These are phyloP conservation scores for Curvularia spicifera DNA, from an alignment of 2,329 filamentous ascomycete species.

Conservation along the genomic window DNA sequence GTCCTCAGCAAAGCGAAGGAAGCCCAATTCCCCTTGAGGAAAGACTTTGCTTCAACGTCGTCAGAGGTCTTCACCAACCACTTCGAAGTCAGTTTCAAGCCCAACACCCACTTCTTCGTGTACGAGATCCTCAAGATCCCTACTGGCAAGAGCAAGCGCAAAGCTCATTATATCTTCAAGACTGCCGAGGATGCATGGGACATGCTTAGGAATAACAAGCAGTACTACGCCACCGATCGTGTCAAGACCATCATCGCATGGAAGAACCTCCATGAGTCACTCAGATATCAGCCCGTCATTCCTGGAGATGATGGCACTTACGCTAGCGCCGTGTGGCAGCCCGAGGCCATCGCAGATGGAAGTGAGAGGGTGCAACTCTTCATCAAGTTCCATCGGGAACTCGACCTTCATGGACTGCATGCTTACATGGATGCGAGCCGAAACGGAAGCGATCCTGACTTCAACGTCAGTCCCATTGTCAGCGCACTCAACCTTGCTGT, in stretches of 20 bases:
- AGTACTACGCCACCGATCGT: constrained; percentile 11
- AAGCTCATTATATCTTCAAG: background rate
- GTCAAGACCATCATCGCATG: constrained; percentile 15
- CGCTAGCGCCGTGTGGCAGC: background rate
- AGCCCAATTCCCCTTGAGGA: background rate
- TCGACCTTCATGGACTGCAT: background rate
- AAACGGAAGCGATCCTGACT: background rate
- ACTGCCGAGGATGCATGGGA: background rate
- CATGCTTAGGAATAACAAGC: constrained; percentile 6
- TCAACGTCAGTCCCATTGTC: background rate
- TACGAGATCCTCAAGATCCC: constrained; percentile 5
- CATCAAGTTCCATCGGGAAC: background rate
- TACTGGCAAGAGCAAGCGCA: background rate
- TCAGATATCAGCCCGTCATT: background rate
- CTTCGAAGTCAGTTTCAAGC: constrained; percentile 12
- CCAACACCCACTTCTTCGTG: constrained; percentile 1
- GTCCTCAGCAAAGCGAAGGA: background rate
- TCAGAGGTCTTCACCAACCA: constrained; percentile 18
- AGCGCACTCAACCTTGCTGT: constrained; percentile 12
- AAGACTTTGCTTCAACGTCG: background rate
- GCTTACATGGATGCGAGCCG: background rate
- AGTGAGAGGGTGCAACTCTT: background rate
- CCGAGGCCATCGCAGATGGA: background rate
- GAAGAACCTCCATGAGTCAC: constrained; percentile 12
- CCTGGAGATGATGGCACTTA: background rate